Base-by-base conservation (phyloP, 805 yeast species). In the Suhomyces prunicola region DNA sequence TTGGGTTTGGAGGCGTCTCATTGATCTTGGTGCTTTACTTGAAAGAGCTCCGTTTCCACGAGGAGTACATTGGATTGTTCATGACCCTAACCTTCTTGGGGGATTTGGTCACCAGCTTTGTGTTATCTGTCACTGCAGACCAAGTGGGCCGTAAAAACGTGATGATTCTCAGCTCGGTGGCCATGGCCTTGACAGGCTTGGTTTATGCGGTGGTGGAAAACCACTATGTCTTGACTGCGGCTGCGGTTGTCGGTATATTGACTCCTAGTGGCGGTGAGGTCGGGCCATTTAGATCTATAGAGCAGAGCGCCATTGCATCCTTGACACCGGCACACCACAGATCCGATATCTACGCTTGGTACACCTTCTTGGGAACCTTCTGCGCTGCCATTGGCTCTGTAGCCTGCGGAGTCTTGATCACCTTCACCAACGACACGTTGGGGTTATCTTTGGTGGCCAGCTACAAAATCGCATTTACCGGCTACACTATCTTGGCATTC, bases 211-310 rank as follows among this genome's bases (percentile, higher is more conserved):
- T 67, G 17, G 53, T 69, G 6, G 65, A 68, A 13, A 71, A 71
- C 55, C 70, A 63, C 49, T 60, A 60, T 39, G 15, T 75, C 1
- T 61, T 82, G 47, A 65, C 74, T 40, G 47, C 66, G 0, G 70
- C 76, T 1, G 73, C 81, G 1, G 63, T 78, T 13, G 44, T 78
- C 9, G 86, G 87, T 2, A 77, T 81, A n/a, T 69, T 82, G 23
- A 80, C 85, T 1, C 84, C 85, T 2, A 69, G 78, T n/a, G 86
- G 86, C 4, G 78, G 78, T 5, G 87, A 82, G 54, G 82, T 80
- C 23, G 85, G 86, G 0, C 83, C 86, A 1, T 82, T 81, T 63
- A 68, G 84, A 54, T 76, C 84, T 7, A 67, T 82, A n/a, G 87
- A 82, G 58, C 85, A 81, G 55, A 70, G 81, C 29, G 63, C 80